Evolutionary conservation across 257 asterid genomes (phyloP).

Genomic region (Plectranthus barbatus): DNA sequence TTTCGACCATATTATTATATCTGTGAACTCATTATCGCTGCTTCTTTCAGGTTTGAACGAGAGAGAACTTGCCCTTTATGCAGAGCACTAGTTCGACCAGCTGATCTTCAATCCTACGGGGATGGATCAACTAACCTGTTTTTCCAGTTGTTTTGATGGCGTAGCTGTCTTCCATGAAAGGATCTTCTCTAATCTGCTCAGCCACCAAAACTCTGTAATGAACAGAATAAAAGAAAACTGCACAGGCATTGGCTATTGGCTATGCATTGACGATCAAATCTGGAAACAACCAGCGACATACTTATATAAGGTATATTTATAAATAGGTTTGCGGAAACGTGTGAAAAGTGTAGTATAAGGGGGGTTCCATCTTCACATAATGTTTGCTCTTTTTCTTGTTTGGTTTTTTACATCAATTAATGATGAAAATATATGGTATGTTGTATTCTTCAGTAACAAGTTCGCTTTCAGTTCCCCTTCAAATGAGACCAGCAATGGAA

Average conservation of each 20-base stretch:
- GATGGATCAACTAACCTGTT: constrained; percentile 74
- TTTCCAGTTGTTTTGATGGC: constrained; percentile 47
- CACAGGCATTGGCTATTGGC: neutral
- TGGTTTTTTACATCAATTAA: neutral
- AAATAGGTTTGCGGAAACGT: neutral
- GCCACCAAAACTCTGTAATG: neutral
- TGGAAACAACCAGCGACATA: neutral
- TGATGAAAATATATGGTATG: constrained; percentile 3
- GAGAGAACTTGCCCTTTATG: constrained; percentile 86
- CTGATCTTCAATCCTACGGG: constrained; percentile 73
- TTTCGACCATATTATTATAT: no score
- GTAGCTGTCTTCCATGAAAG: neutral
- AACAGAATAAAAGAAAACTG: neutral
- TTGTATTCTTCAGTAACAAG: constrained; percentile 7
- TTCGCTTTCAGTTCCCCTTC: neutral
- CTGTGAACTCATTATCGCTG: neutral
- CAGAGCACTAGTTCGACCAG: constrained; percentile 77
- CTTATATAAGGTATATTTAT: constrained; percentile 8
- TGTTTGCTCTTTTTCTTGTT: neutral
- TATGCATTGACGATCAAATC: neutral
- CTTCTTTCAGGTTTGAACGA: constrained; percentile 65
- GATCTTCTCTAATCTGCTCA: neutral
- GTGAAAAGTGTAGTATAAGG: constrained; percentile 8
- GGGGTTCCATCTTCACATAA: neutral
- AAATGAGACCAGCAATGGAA: no score